These are phyloP conservation scores for Neobulgaria alba DNA, from an alignment of 2,329 filamentous ascomycete genomes.

Conservation along the genomic window DNA sequence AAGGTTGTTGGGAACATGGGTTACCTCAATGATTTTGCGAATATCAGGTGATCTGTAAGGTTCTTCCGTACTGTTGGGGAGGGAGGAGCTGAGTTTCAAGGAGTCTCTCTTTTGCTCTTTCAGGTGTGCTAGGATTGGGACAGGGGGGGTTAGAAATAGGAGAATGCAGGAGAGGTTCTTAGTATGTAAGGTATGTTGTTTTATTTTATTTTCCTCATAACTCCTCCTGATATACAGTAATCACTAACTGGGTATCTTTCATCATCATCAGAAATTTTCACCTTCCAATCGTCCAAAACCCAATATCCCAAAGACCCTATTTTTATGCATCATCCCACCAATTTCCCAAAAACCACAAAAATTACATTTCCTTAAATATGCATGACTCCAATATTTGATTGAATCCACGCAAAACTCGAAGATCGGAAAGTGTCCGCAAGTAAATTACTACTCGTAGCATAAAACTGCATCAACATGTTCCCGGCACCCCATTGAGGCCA, in stretches of 20 bases:
- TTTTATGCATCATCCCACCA: neutral
- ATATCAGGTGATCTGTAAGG: too few relatives aligned
- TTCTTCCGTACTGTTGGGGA: too few relatives aligned
- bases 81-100: too few relatives aligned
- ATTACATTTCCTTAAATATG: constrained; percentile 2
- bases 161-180: neutral
- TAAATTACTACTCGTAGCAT: constrained; percentile 30
- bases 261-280: neutral
- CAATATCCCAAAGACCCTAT: neutral
- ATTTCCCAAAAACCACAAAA: neutral
- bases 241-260: neutral
- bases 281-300: neutral
- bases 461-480: constrained; percentile 42
- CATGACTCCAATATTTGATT: constrained; percentile 19
- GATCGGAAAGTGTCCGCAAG: constrained; percentile 40
- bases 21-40: too few relatives aligned
- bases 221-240: neutral
- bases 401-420: constrained; percentile 35
- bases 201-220: too few relatives aligned
- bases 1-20: neutral
- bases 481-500: constrained; percentile 17
- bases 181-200: too few relatives aligned
- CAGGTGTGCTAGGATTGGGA: neutral
- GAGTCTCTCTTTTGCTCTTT: neutral
- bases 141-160: neutral